Conservation (phyloP, 192 early-diverging fungal species). For the Podila clonocystis region DNA sequence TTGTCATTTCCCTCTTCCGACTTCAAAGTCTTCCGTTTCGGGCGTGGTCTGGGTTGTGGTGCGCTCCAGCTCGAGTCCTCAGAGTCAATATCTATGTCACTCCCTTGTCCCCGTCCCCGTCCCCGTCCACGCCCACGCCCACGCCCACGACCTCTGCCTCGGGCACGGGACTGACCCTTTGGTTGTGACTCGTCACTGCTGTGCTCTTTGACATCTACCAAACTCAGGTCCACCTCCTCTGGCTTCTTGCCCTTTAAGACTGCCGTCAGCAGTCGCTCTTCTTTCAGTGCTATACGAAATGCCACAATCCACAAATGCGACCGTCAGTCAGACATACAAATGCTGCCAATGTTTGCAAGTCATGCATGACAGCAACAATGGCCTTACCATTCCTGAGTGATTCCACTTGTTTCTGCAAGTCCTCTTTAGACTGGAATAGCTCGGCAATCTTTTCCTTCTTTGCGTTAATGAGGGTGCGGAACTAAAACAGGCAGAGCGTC, state of each 20-base stretch:
- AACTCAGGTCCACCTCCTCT: conserved; percentile 1
- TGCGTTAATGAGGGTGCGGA: conserved; percentile 26
- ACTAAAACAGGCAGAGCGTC: background rate
- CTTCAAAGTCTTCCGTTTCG: background rate
- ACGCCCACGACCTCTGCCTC: background rate
- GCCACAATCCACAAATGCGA: background rate
- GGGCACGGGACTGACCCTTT: background rate
- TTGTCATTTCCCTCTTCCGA: background rate
- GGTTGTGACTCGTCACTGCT: background rate
- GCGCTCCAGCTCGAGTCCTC: conserved; percentile 6
- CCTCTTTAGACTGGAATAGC: conserved; percentile 4
- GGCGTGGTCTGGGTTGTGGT: background rate
- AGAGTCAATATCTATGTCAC: background rate
- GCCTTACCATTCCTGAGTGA: conserved; percentile 18
- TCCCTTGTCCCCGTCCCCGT: conserved; percentile 2
- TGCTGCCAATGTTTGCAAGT: background rate
- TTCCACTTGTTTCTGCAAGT: conserved; percentile 10
- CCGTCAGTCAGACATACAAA: too few relatives aligned
- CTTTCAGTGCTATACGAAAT: conserved; percentile 15
- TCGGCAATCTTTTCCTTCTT: conserved; percentile 36
- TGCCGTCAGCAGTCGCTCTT: conserved; percentile 28
- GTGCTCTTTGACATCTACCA: conserved; percentile 23
- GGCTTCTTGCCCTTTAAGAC: conserved; percentile 10
- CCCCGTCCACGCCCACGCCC: conserved; percentile 15
- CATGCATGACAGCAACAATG: too few relatives aligned